Percentiles rank a stretch among this genome's conserved stretches.
Evolutionary conservation across 202 grass and related monocot species (phyloP).

Genomic region (Thinopyrum obtusiflorum): DNA sequence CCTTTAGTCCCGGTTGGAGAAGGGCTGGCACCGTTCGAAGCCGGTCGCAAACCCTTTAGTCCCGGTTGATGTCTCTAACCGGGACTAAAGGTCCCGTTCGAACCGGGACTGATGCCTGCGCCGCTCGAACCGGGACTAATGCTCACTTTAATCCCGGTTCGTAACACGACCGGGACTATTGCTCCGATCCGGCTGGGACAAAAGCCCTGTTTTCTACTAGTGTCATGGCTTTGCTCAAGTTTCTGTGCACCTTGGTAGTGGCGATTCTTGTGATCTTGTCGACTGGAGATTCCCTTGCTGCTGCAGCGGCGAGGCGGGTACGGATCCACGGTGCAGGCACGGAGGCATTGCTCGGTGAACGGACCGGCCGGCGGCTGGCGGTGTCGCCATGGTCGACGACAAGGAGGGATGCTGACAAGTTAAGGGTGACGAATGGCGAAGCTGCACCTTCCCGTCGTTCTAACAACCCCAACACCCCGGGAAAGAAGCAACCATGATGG

Average conservation of each 20-base stretch:
- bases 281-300: neutral
- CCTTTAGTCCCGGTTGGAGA: too few species aligned
- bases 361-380: neutral
- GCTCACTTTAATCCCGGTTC: too few species aligned
- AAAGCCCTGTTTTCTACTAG: too few species aligned
- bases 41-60: too few species aligned
- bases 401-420: neutral
- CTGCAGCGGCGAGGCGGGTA: neutral
- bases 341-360: neutral
- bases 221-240: neutral
- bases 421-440: accelerated
- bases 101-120: too few species aligned
- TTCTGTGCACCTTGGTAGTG: neutral
- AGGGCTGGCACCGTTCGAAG: too few species aligned
- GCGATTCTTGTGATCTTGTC: neutral
- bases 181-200: too few species aligned
- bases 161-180: too few species aligned
- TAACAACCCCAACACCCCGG: neutral
- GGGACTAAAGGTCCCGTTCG: too few species aligned
- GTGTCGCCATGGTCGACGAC: neutral
- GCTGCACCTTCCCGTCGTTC: neutral
- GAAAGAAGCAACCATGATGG: neutral
- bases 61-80: too few species aligned
- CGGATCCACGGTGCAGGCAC: neutral
- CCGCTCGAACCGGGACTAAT: too few species aligned